A percentile compares a stretch with the other conserved stretches of the same genome.
Conservation (phyloP, 2,329 filamentous ascomycete species). For the Ascochyta clinopodiicola region DNA sequence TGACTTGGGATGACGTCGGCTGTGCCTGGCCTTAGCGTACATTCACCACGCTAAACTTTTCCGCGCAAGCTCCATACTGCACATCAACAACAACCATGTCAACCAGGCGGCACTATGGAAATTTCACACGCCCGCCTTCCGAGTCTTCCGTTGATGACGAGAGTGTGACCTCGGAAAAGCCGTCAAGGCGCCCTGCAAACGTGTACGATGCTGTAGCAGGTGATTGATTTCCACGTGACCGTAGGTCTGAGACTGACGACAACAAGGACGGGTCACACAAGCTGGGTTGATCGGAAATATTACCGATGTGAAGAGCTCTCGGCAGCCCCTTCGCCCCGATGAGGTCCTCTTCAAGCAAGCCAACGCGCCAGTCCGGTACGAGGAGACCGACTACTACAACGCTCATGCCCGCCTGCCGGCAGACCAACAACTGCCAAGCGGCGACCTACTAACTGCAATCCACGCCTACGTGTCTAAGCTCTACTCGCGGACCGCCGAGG, state of each 20-base stretch:
- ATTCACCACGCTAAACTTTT: constrained; percentile 15
- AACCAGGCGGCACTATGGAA: constrained; percentile 5
- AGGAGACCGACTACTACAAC: constrained; percentile 75
- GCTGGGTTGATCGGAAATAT: constrained; percentile 54
- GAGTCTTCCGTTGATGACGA: constrained; percentile 23
- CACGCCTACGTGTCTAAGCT: constrained; percentile 73
- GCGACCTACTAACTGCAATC: constrained; percentile 71
- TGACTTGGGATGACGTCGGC: constrained; percentile 26
- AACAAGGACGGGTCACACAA: constrained; percentile 23
- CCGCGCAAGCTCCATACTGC: constrained; percentile 3
- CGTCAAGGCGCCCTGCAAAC: constrained; percentile 55
- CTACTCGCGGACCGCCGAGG: constrained; percentile 55
- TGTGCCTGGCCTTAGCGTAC: background rate
- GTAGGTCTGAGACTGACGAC: constrained; percentile 8
- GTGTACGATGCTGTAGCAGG: constrained; percentile 78
- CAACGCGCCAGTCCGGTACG: constrained; percentile 70
- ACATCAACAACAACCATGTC: constrained; percentile 15
- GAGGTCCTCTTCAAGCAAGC: constrained; percentile 72
- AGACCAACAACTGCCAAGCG: constrained; percentile 65
- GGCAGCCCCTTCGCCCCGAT: constrained; percentile 65
- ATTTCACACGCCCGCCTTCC: constrained; percentile 16
- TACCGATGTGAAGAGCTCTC: constrained; percentile 43
- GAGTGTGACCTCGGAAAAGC: constrained; percentile 1
- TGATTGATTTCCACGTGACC: constrained; percentile 34
- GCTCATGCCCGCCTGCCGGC: constrained; percentile 65